Evolutionary conservation across 2,329 filamentous ascomycete species (phyloP).

Genomic region (Colletotrichum eremochloae): DNA sequence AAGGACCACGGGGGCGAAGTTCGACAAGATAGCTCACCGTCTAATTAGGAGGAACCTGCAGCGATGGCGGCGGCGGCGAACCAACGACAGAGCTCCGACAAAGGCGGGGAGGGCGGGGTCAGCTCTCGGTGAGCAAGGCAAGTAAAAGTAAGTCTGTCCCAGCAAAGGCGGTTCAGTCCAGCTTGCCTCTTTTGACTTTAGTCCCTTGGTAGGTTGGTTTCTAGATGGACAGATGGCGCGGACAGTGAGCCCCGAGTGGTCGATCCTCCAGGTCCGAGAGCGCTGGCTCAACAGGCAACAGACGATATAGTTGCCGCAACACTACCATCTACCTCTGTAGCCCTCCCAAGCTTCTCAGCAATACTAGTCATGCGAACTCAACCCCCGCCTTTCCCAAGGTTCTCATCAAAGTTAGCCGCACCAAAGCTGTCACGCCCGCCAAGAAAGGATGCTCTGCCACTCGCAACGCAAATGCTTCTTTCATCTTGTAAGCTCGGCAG

Average conservation of each 20-base stretch:
- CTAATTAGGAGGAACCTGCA: slow-evolving; percentile 2
- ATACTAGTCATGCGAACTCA: slow-evolving; percentile 42
- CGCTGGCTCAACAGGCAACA: slow-evolving; percentile 19
- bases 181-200: slow-evolving; percentile 14
- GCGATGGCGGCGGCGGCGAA: slow-evolving; percentile 13
- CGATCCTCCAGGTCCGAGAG: slow-evolving; percentile 34
- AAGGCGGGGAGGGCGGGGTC: slow-evolving; percentile 26
- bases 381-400: slow-evolving; percentile 32
- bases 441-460: slow-evolving; percentile 22
- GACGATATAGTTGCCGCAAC: slow-evolving; percentile 13
- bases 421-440: slow-evolving; percentile 15
- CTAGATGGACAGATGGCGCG: slow-evolving; percentile 36
- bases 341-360: slow-evolving; percentile 10
- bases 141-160: neutral
- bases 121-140: slow-evolving; percentile 37
- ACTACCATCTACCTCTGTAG: slow-evolving; percentile 27
- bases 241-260: slow-evolving; percentile 16
- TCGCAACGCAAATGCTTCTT: slow-evolving; percentile 16
- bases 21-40: slow-evolving; percentile 17
- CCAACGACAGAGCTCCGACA: slow-evolving; percentile 31
- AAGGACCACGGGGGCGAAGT: slow-evolving; percentile 1
- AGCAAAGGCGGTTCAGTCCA: neutral
- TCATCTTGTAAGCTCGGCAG: slow-evolving; percentile 5
- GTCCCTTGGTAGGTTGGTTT: slow-evolving; percentile 18
- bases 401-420: slow-evolving; percentile 32